Conservation (phyloP, 1,284 basidiomycete genomes). For the Sphagnurus paluster region DNA sequence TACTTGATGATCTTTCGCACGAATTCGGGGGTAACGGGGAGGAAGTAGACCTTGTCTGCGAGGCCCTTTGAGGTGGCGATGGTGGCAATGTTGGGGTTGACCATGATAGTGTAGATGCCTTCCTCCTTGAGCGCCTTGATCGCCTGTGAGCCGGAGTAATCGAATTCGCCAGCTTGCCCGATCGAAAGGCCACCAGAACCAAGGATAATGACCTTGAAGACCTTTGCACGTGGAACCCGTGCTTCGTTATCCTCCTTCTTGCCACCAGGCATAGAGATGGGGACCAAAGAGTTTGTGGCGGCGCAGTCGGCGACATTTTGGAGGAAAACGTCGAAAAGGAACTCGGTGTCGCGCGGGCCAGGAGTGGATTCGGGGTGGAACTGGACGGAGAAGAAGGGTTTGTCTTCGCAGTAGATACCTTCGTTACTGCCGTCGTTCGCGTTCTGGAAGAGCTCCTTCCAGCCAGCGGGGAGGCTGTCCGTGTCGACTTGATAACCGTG, state of each 20-base stretch:
- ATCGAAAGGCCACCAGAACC: conserved; percentile 98
- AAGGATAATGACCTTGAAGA: conserved; percentile 94
- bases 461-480: conserved; percentile 76
- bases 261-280: conserved; percentile 89
- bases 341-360: conserved; percentile 98
- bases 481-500: conserved; percentile 97
- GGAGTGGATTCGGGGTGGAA: conserved; percentile 99
- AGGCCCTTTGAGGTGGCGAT: conserved; percentile 97
- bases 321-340: conserved; percentile 98
- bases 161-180: conserved; percentile 98
- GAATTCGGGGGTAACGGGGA: conserved; percentile 97
- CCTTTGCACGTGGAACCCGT: conserved; percentile 73
- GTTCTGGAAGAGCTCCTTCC: conserved; percentile 95
- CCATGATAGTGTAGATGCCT: conserved; percentile 97
- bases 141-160: conserved; percentile 98
- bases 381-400: conserved; percentile 98
- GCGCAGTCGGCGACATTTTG: conserved; percentile 82
- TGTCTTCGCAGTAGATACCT: conserved; percentile 91
- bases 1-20: conserved; percentile 98
- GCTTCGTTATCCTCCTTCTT: conserved; percentile 82
- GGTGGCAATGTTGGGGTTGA: conserved; percentile 99
- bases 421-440: conserved; percentile 98
- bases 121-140: conserved; percentile 99
- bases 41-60: conserved; percentile 99
- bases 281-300: conserved; percentile 64